A percentile compares a stretch with the other conserved stretches of the same genome.
Conservation (phyloP, 2,329 filamentous ascomycete species). For the Xylaria sp. region DNA sequence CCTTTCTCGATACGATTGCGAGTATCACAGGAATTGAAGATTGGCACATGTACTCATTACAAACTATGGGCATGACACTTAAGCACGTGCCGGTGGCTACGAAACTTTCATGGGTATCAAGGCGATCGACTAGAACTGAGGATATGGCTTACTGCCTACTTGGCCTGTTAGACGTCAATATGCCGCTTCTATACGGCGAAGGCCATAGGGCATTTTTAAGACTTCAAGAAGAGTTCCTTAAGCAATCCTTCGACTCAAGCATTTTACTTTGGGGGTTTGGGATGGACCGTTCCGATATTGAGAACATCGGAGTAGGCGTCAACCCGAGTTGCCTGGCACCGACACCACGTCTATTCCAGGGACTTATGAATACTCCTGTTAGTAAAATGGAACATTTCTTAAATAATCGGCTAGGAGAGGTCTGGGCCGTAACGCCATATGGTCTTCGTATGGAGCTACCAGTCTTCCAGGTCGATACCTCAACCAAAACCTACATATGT, state of each 20-base stretch:
- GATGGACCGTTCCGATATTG: not conserved
- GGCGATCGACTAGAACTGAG: slow-evolving; percentile 20
- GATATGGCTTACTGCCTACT: slow-evolving; percentile 33
- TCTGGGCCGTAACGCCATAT: not conserved
- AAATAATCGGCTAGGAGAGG: not conserved
- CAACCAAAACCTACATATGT: not conserved
- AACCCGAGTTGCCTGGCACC: not conserved
- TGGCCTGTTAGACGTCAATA: slow-evolving; percentile 20
- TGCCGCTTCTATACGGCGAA: slow-evolving; percentile 34
- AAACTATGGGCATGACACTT: not conserved
- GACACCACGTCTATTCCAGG: not conserved
- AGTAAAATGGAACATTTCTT: no score
- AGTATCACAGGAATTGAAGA: slow-evolving; percentile 5
- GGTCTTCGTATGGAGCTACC: not conserved
- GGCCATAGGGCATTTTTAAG: slow-evolving; percentile 22
- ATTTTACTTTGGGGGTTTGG: slow-evolving; percentile 1
- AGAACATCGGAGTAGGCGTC: not conserved
- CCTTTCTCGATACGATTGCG: not conserved
- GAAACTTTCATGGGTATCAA: slow-evolving; percentile 21
- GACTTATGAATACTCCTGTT: not conserved
- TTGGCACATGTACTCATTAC: not conserved
- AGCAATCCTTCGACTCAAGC: slow-evolving; percentile 9
- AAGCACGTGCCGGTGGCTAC: slow-evolving; percentile 4
- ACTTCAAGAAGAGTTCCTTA: slow-evolving; percentile 28
- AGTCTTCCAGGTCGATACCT: not conserved